Base-by-base conservation (phyloP, 2,329 filamentous ascomycete species). In the Claviceps monticola region DNA sequence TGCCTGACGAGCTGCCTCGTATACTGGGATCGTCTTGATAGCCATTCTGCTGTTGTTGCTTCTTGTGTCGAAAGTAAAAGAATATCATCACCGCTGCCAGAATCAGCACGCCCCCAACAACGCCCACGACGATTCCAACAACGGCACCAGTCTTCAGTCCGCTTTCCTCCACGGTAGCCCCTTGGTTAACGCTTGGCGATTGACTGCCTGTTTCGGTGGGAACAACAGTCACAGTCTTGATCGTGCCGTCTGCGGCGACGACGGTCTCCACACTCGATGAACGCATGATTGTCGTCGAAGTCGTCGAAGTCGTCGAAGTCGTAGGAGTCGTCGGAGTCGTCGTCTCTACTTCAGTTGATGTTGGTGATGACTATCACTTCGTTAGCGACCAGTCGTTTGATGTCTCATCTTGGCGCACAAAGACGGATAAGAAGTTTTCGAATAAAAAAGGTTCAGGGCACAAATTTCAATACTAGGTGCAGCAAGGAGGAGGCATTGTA, bases 191-290 rank as follows among this genome's bases (percentile, higher is more conserved):
- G 41, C 51, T 52, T 16, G 58, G 58, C 3, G 54, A 46, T 1
- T 58, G 51, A 13, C 53, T 56, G 16, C 44, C 26, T 21, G 58
- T 61, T 7, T 55, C 55, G 1, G 72, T 72, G 0, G 77, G 75
- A 6, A 68, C 68, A 16, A 77, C 69, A 1, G 75, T 80, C 3
- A 83, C 72, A 1, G 78, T 82, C 53, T 70, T 71, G 21, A 80
- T 66, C 5, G 66, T 71, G 17, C 78, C 78, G 9, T 70, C 73
- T 6, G 71, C 68, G 0, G 78, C 82, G 0, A 78, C 82, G 9
- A 82, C 71, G 0, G 79, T 83, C 58, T 29, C 48, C 9, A 50
- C 19, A 26, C 4, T 26, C 19, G 48, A 45, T 11, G 16, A 26
- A 74, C 8, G 45, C 16, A 9, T 67, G 2, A 78, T 59, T 0